Evolutionary conservation across 148 eudicot genomes (phyloP).

Genomic region (Diospyros kaki): DNA sequence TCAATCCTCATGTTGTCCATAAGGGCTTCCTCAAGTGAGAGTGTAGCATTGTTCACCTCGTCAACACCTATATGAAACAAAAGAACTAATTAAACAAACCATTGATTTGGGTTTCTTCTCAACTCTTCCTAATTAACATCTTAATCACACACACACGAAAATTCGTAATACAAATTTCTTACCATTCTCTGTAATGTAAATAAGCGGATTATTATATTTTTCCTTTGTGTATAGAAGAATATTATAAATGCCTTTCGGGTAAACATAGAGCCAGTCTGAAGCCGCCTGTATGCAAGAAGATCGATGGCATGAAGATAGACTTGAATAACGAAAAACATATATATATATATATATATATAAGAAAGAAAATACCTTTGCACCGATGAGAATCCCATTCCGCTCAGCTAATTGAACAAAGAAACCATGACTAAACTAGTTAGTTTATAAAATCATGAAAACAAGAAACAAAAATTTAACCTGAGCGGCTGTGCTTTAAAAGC

Average conservation of each 20-base stretch:
- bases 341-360: not conserved
- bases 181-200: not conserved
- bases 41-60: not conserved
- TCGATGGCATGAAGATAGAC: not conserved
- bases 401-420: not conserved
- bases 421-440: not conserved
- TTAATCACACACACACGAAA: not conserved
- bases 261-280: slow-evolving; percentile 10
- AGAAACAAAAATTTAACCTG: no score
- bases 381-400: not conserved
- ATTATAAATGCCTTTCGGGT: not conserved
- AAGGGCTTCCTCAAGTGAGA: slow-evolving; percentile 3
- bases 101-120: no score
- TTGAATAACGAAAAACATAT: not conserved
- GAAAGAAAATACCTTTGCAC: not conserved
- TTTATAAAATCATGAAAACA: not conserved
- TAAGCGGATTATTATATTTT: not conserved
- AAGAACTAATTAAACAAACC: no score
- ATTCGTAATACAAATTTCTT: not conserved
- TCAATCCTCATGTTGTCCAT: not conserved
- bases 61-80: not conserved
- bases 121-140: no score
- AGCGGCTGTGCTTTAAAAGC: no score
- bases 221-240: not conserved
- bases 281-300: not conserved